Evolutionary conservation across 352 stramenopile species (phyloP).

Genomic region (Globisporangium cylindrosporum): DNA sequence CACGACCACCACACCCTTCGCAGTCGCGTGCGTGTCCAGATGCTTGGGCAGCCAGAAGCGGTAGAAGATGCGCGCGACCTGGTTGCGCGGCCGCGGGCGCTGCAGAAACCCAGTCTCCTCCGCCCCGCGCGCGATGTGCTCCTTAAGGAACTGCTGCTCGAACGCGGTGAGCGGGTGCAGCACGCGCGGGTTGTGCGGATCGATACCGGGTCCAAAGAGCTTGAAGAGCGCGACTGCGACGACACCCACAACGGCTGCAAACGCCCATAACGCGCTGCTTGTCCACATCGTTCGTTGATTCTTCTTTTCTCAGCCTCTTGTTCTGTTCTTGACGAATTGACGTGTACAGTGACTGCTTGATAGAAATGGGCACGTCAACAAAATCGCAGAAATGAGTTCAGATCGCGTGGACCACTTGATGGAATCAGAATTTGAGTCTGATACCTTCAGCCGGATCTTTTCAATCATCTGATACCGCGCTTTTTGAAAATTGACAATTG

Average conservation of each 20-base stretch:
- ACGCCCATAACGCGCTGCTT: conserved; percentile 18
- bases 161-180: conserved; percentile 33
- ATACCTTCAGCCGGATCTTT: neutral
- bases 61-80: conserved; percentile 62
- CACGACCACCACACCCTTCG: conserved; percentile 61
- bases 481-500: neutral
- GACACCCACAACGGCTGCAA: conserved; percentile 24
- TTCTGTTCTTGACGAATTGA: neutral
- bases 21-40: conserved; percentile 24
- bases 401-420: conserved; percentile 10
- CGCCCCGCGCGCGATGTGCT: conserved; percentile 38
- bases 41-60: conserved; percentile 61
- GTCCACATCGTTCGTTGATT: conserved; percentile 21
- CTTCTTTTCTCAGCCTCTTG: neutral
- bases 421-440: neutral
- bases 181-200: conserved; percentile 41
- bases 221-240: conserved; percentile 16
- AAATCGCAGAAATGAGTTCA: conserved; percentile 10
- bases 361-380: neutral
- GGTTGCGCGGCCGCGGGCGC: conserved; percentile 30
- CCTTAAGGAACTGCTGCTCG: conserved; percentile 52
- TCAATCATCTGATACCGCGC: neutral
- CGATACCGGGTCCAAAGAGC: conserved; percentile 60
- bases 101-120: conserved; percentile 56
- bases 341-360: neutral